Evolutionary conservation across 2,329 filamentous ascomycete species (phyloP).

Genomic region (Talaromyces atroroseus): DNA sequence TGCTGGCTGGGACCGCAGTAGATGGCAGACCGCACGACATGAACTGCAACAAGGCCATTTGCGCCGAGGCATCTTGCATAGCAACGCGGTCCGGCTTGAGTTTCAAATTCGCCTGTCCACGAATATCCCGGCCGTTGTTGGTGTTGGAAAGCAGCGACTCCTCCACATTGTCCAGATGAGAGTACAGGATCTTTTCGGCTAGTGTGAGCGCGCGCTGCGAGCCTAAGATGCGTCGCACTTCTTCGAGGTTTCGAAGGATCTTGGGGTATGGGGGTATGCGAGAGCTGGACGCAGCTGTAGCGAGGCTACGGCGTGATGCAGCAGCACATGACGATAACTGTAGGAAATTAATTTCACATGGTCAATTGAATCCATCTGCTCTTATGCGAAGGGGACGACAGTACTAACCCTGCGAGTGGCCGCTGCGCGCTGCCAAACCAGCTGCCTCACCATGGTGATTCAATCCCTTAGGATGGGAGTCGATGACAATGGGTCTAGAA

Average conservation of each 20-base stretch:
- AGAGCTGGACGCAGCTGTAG: conserved; percentile 40
- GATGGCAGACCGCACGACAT: conserved; percentile 90
- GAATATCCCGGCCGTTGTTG: conserved; percentile 74
- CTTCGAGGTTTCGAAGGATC: conserved; percentile 68
- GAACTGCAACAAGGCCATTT: conserved; percentile 98
- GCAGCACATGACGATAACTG: conserved; percentile 30
- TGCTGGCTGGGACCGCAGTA: conserved; percentile 91
- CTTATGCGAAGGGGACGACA: not conserved
- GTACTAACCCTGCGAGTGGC: conserved; percentile 33
- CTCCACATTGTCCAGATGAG: conserved; percentile 83
- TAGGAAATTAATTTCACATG: not conserved
- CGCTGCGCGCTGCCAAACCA: conserved; percentile 34
- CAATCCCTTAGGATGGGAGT: not conserved
- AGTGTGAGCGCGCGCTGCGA: conserved; percentile 64
- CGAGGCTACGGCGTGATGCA: conserved; percentile 28
- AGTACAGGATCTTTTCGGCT: conserved; percentile 97
- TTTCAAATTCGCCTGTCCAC: conserved; percentile 87
- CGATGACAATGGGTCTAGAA: not conserved
- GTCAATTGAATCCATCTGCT: not conserved
- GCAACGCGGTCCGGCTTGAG: conserved; percentile 96
- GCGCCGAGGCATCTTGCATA: conserved; percentile 97
- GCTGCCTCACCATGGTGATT: conserved; percentile 33
- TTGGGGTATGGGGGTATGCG: conserved; percentile 75
- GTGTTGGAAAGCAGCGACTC: conserved; percentile 80
- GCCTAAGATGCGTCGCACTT: conserved; percentile 70